Percentiles rank a stretch among this genome's conserved stretches.
Conservation (phyloP, 2,329 filamentous ascomycete genomes). For the Aureobasidium sp. region DNA sequence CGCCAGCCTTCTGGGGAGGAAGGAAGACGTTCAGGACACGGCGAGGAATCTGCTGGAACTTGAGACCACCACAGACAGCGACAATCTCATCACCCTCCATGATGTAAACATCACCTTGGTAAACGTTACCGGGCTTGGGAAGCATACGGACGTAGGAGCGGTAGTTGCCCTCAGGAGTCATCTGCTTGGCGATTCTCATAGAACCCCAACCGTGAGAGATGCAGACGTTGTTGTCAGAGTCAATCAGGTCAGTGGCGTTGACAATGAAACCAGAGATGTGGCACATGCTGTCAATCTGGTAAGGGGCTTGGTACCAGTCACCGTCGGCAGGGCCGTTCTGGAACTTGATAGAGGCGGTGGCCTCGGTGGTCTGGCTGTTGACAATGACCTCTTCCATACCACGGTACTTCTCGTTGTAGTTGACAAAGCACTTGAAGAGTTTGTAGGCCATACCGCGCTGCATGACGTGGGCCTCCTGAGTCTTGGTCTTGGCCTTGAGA, state of each 20-base stretch:
- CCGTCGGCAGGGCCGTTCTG: conserved; percentile 45
- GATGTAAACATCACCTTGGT: conserved; percentile 52
- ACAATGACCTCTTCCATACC: conserved; percentile 52
- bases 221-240: conserved; percentile 51
- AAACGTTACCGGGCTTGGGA: conserved; percentile 45
- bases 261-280: conserved; percentile 53
- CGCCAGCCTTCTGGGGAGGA: conserved; percentile 44
- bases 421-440: conserved; percentile 51
- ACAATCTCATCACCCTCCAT: conserved; percentile 51
- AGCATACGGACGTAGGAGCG: conserved; percentile 56
- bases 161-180: conserved; percentile 45
- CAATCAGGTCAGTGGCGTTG: conserved; percentile 49
- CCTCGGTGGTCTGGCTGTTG: conserved; percentile 47
- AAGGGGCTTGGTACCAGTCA: conserved; percentile 49
- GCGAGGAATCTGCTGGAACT: conserved; percentile 59
- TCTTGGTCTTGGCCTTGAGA: conserved; percentile 56
- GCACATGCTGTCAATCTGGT: conserved; percentile 50
- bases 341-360: conserved; percentile 46
- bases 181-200: conserved; percentile 47
- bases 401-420: conserved; percentile 48
- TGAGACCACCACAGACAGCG: conserved; percentile 51
- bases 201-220: conserved; percentile 55
- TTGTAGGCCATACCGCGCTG: conserved; percentile 72
- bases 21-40: conserved; percentile 58
- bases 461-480: conserved; percentile 61